Evolutionary conservation across 495 filamentous ascomycete genomes (phyloP), one percentile per base, ranked within the genome.

Genomic region (Xylaria sp.): DNA sequence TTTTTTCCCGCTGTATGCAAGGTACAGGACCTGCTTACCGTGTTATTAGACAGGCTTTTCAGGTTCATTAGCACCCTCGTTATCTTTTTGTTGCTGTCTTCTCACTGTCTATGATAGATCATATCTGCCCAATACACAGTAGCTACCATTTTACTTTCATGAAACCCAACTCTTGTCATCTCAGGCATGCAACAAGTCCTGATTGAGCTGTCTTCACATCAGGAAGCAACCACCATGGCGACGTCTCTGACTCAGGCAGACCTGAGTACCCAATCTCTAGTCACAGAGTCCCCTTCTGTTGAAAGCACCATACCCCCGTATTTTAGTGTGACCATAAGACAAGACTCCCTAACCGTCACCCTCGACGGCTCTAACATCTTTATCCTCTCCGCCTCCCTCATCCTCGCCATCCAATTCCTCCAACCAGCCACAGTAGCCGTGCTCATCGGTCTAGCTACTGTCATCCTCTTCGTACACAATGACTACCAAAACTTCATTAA

Each of bases 401-500:
- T 89, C 65, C 55, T 80, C 71, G 80, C 82, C 76, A 82, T 86
- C 73, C 83, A 88, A 71, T 77, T 86, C 37, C 61, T 85, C 61
- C 77, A 85, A 35, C 81, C 83, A 11, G 72, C 79, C 29, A 71
- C 83, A 15, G 80, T 85, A n/a, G 83, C 83, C 62, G 68, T 85
- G 31, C 73, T 88, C 61, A 81, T 90, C 57, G 77, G 85, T 46
- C 66, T 85, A 17, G 71, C 87, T 33, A 87, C 88, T 64, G 72
- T 87, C 69, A 73, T 85, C 53, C 87, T 89, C 58, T 83, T 88
- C 67, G 83, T 93, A 70, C 88, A 88, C 74, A 90, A 89, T 77
- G 93, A 95, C 84, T 97, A 94, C 82, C 81, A 85, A 50, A 89
- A 88, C 74, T 97, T 93, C 81, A 78, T 94, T 69, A 86, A 88